These are phyloP conservation scores for Alternaria viburni DNA, from an alignment of 2,329 filamentous ascomycete species.

Conservation along the genomic window DNA sequence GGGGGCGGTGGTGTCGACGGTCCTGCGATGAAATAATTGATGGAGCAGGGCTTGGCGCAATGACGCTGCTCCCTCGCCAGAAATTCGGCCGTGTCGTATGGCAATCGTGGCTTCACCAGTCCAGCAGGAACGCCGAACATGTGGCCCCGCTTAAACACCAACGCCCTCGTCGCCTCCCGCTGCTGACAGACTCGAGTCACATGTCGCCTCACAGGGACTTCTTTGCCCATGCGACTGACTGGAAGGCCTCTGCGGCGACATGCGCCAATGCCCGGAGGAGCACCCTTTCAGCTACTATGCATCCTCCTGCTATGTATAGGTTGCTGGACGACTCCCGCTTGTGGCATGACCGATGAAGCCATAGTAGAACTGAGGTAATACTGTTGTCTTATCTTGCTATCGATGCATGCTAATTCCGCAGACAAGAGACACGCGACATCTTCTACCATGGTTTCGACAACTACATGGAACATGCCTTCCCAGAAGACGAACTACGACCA, in stretches of 20 bases:
- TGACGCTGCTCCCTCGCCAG: slow-evolving; percentile 17
- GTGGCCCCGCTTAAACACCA: slow-evolving; percentile 6
- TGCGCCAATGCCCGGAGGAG: slow-evolving; percentile 30
- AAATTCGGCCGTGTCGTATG: slow-evolving; percentile 8
- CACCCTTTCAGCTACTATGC: slow-evolving; percentile 38
- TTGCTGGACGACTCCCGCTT: slow-evolving; percentile 41
- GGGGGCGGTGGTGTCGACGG: not conserved
- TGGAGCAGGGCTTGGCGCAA: slow-evolving; percentile 16
- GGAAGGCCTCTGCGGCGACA: slow-evolving; percentile 36
- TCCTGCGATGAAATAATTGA: slow-evolving; percentile 30
- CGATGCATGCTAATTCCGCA: slow-evolving; percentile 20
- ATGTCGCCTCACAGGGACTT: slow-evolving; percentile 41
- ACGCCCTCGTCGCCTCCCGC: not conserved
- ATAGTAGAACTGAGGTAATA: slow-evolving; percentile 47
- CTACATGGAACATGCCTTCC: slow-evolving; percentile 93
- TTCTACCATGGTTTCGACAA: slow-evolving; percentile 98
- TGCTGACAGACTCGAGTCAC: slow-evolving; percentile 21
- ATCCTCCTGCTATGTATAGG: slow-evolving; percentile 37
- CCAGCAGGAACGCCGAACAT: slow-evolving; percentile 5
- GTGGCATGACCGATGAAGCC: slow-evolving; percentile 55
- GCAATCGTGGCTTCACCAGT: slow-evolving; percentile 21
- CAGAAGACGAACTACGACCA: slow-evolving; percentile 92
- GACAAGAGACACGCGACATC: slow-evolving; percentile 67
- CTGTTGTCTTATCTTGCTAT: too few species aligned
- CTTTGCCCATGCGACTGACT: slow-evolving; percentile 48